These are phyloP conservation scores for Psilocybe cyanescens DNA, from an alignment of 768 basidiomycete species.

Conservation along the genomic window DNA sequence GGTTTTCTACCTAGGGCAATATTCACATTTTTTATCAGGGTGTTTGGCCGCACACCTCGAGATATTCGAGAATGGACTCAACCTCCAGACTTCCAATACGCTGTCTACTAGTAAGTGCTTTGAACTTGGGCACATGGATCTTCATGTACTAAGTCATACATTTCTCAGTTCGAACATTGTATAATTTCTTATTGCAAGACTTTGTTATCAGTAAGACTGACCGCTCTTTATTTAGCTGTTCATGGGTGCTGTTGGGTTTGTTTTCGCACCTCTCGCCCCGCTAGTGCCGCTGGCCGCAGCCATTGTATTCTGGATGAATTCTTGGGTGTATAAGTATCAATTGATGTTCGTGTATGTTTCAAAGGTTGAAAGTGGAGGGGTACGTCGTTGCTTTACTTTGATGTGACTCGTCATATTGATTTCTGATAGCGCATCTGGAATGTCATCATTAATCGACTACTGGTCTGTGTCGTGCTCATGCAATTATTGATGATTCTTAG, in stretches of 20 bases:
- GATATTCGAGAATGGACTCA: conserved; percentile 80
- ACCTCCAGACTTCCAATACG: conserved; percentile 77
- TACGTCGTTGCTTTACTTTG: neutral
- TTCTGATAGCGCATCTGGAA: conserved; percentile 85
- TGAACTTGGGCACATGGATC: neutral
- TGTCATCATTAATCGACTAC: conserved; percentile 86
- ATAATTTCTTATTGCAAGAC: conserved; percentile 5
- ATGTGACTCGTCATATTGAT: neutral
- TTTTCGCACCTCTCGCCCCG: conserved; percentile 87
- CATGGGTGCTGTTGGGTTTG: conserved; percentile 73
- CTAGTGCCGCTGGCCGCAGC: conserved; percentile 73
- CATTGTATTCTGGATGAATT: conserved; percentile 72
- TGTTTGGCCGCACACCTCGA: conserved; percentile 76
- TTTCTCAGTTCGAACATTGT: conserved; percentile 32
- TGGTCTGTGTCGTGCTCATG: conserved; percentile 84
- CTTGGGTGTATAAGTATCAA: conserved; percentile 84
- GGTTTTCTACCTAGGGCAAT: neutral
- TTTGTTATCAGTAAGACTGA: neutral
- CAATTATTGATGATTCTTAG: conserved; percentile 86
- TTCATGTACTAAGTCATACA: neutral
- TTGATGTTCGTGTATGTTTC: conserved; percentile 83
- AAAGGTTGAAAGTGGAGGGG: conserved; percentile 74
- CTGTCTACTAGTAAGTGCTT: conserved; percentile 64
- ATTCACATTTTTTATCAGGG: conserved; percentile 31
- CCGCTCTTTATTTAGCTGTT: conserved; percentile 52